Evolutionary conservation across 176 grass and related monocot species (phyloP), one percentile per base, ranked within the genome.

Genomic region (Triticum dicoccoides): DNA sequence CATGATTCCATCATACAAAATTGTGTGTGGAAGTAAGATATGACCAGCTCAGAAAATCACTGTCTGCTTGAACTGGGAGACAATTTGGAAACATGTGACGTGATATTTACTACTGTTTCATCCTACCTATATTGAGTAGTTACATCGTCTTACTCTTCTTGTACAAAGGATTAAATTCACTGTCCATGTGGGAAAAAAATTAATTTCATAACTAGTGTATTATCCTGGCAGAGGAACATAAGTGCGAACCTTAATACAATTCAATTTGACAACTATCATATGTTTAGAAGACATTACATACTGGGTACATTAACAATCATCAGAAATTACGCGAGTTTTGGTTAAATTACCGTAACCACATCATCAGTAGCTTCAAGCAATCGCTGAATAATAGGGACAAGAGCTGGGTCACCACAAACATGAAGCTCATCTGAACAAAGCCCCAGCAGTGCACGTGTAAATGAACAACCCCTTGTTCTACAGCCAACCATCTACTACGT

Each of bases 381-480:
- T 88, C 87, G 90, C 51, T 92, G 90, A 79, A 98, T 88, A 88
- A 98, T 94, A 89, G 97, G 94, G 87, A 96, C 97, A 74, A 80
- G 88, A 79, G 93, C 97, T 80, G 94, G 97, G 54, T 98, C 97
- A 77, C 97, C 97, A 88, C 97, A 98, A 65, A 98, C 75, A 92
- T 98, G 97, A 82, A 98, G 87, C 81, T 98, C 97, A 89, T 98
- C 93, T 74, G 92, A 96, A 89, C 87, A 91, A 94, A 98, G 87
- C 33, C 97, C 97, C 27, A 98, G 87, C 67, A 98, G 86, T 73
- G 97, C 97, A 89, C 97, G 91, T 83, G 97, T 98, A 80, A 98
- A 98, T 25, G 92, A 90, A 82, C 82, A 96, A 35, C 97, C 94
- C 84, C 97, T 94, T 65, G 94, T 85, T 92, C 88, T 98, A 91